phyloP scores from a whole-genome alignment of 164 flowering plant genomes.

The Taxillus chinensis region DNA sequence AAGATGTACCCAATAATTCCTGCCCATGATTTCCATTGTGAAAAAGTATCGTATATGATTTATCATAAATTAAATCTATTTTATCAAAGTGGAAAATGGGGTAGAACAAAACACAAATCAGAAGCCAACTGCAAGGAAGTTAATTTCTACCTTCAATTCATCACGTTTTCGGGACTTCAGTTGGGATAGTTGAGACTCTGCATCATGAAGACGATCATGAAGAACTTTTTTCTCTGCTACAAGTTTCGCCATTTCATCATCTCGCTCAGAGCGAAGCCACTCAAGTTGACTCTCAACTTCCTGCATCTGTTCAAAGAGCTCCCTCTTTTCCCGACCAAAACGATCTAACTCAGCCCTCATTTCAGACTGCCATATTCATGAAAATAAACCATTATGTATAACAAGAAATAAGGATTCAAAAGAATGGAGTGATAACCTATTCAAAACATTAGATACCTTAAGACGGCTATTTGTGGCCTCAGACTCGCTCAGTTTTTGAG shows the following conservation, averaged over 20 bases:
- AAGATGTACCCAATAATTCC: too few relatives aligned
- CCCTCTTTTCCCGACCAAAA: constrained; percentile 79
- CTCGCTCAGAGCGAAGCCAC: constrained; percentile 84
- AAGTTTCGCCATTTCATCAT: constrained; percentile 73
- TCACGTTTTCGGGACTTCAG: constrained; percentile 91
- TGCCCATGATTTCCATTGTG: too few relatives aligned
- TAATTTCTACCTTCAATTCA: constrained; percentile 71
- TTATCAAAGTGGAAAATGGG: not conserved
- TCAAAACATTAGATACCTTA: constrained; percentile 47
- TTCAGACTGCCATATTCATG: constrained; percentile 56
- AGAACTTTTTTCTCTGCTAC: constrained; percentile 66
- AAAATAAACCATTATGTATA: constrained; percentile 9
- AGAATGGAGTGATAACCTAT: not conserved
- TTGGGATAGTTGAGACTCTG: constrained; percentile 79
- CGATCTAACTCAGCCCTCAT: constrained; percentile 83
- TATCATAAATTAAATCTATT: too few relatives aligned
- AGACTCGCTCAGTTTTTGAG: constrained; percentile 69
- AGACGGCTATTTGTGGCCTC: constrained; percentile 70
- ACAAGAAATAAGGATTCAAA: not conserved
- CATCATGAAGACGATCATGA: constrained; percentile 91
- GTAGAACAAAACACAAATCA: not conserved
- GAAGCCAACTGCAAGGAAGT: not conserved
- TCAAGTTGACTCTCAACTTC: constrained; percentile 87
- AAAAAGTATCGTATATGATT: too few relatives aligned
- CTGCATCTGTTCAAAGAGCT: constrained; percentile 64